Evolutionary conservation across 306 rosid genomes (phyloP), one percentile per base, ranked within the genome.

Genomic region (Canavalia gladiata): DNA sequence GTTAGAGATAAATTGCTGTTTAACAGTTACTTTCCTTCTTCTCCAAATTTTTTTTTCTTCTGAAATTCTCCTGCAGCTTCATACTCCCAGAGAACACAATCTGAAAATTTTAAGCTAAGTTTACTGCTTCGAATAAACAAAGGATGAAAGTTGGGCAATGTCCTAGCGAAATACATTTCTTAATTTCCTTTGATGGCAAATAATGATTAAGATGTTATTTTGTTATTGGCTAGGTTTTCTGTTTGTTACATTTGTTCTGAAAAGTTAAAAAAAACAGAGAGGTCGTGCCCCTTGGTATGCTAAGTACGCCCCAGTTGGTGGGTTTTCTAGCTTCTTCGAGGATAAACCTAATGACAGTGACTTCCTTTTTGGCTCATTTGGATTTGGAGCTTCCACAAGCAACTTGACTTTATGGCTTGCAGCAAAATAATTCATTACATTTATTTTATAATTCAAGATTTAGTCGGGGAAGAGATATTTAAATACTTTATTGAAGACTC

Each of bases 261-360:
- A 71, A 71, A 41, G 25, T 18, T 18, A 18, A 18, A 18, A 18
- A 18, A 18, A 18, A 18, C 25, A 18, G 25, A 18, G 46, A 72
- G 77, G 43, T 43, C 3, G 8, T 25, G 51, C 41, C 30, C 7
- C 50, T 43, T 68, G 55, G 33, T 12, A 49, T 37, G 41, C 41
- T 37, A 37, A 4, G 41, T 37, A 2, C 41, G 72, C 28, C 28
- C 9, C 31, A 37, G 41, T 4, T 35, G 54, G 42, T 34, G 12
- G 6, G 1, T 13, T 46, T 64, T 65, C 59, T 33, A 54, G 69
- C 80, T 81, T 81, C 57, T 74, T 74, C 68, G 37, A 60, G 55
- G 72, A 62, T 8, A 71, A 75, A 65, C 43, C 62, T 42, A 75
- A 12, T 52, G 84, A 79, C 34, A 68, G 47, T 75, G 84, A 80